Evolutionary conservation across 768 basidiomycete genomes (phyloP), one percentile per base, ranked within the genome.

Genomic region (Mycena chlorophos): DNA sequence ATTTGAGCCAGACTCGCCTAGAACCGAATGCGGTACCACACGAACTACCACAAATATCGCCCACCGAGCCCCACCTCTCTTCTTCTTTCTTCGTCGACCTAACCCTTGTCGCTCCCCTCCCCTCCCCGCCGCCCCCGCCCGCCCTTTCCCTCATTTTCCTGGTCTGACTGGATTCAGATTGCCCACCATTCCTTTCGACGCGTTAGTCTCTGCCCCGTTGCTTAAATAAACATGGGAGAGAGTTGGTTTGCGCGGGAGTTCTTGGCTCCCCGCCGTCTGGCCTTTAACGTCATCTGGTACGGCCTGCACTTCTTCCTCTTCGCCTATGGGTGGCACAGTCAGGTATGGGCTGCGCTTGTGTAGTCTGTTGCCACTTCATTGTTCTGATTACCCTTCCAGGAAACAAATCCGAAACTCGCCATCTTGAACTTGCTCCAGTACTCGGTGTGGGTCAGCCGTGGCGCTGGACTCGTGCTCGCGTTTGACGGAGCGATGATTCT

Each of bases 401-500:
- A 65, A 68, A 80, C 79, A 12, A 86, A 94, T 72, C 1, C 53
- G 23, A 79, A 75, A 55, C 78, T 97, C 22, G 81, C 86, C 37
- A 87, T 81, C 28, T 82, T 98, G 54, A 97, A 98, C 66, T 74
- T 70, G 16, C 81, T 98, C 63, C 81, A 72, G 60, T 96, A 78
- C 71, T 94, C 91, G 17, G 92, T 94, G 29, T 98, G 94, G 94
- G 75, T 69, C 16, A 95, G 93, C 53, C 87, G 94, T 61, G 94
- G 93, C 38, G 94, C 94, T 40, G 94, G 93, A 65, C 85, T 98
- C 37, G 89, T 88, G 49, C 84, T 98, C 46, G 94, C 93, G 19
- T 86, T 87, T 66, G 85, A 94, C 70, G 94, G 91, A 2, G 87
- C 84, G 42, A 73, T 95, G 60, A 92, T 97, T 58, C 80, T 95